phyloP scores from a whole-genome alignment of 148 eudicot genomes.

The Bassia scoparia region DNA sequence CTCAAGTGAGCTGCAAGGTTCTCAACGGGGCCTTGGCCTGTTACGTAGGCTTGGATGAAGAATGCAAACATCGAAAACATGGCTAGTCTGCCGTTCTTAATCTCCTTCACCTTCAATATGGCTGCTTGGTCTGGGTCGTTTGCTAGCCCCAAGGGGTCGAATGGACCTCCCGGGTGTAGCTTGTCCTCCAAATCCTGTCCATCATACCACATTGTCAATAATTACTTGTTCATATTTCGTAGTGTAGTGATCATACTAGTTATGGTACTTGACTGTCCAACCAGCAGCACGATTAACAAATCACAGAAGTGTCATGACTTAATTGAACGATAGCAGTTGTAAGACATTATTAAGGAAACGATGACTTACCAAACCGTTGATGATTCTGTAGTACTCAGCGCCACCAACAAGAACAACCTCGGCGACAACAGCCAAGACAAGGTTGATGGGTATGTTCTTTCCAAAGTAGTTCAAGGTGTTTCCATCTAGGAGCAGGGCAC shows the following conservation, averaged over 20 bases:
- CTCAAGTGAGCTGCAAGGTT: conserved; percentile 77
- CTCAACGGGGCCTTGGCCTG: conserved; percentile 95
- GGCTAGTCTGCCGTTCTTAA: conserved; percentile 95
- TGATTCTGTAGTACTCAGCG: conserved; percentile 96
- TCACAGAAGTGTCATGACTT: too few relatives aligned
- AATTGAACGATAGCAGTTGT: too few relatives aligned
- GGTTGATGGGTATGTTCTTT: conserved; percentile 86
- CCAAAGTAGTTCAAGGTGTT: conserved; percentile 97
- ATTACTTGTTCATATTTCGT: too few relatives aligned
- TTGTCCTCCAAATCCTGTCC: conserved; percentile 77
- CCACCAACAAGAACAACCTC: conserved; percentile 96
- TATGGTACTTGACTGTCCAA: not conserved
- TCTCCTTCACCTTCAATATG: conserved; percentile 91
- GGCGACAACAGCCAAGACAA: conserved; percentile 65
- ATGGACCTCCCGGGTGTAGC: conserved; percentile 99
- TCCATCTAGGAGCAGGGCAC: conserved; percentile 88
- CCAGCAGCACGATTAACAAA: not conserved
- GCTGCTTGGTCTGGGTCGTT: conserved; percentile 97
- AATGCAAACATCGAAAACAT: conserved; percentile 97
- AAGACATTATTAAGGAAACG: not conserved
- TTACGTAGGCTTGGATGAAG: conserved; percentile 93
- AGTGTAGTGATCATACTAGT: too few relatives aligned
- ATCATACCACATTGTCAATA: too few relatives aligned
- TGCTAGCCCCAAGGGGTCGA: conserved; percentile 92
- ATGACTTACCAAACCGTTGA: conserved; percentile 68